Evolutionary conservation across 345 rosid species (phyloP), one percentile per base, ranked within the genome.

Genomic region (Carallia pectinifolia): DNA sequence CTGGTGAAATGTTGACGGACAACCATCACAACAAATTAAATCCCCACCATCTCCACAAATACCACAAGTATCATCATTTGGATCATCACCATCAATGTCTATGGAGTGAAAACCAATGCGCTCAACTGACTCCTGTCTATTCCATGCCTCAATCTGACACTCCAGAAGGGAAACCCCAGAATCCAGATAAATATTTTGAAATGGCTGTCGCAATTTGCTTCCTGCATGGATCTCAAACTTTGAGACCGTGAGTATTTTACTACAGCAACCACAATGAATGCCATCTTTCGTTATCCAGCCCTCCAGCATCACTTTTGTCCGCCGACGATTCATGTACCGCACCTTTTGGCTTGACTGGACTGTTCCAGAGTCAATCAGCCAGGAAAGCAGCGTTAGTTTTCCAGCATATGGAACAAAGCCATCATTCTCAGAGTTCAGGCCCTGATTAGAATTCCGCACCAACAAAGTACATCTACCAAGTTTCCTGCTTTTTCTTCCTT

Each of bases 401-500:
- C 77, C 80, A 4, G 70, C 48, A 53, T 63, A 68, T 15, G 77
- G 77, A 72, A 72, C 76, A 72, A 72, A 77, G 18, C 80, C 80
- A 58, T 68, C 76, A 72, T 47, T 53, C 50, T 72, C 80, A 2
- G 66, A 68, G 63, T 68, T 67, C 60, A 53, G 53, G 29, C 73
- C 76, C 53, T 58, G 65, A 23, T 58, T 72, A 29, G 77, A 63
- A 53, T 58, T 77, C 36, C 80, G 70, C 7, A 68, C 64, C 73
- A 72, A 36, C 66, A 77, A 62, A 10, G 76, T 72, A 44, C 74
- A 77, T 77, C 80, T 63, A 40, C 97, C 96, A 63, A 85, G 82
- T 80, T 87, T 92, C 77, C 81, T 88, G 77, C 86, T 89, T 76
- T 85, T 86, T 65, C 96, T 85, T 79, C 89, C 96, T 16, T 87